Conservation (phyloP, 345 rosid species). For the Viola odorata region DNA sequence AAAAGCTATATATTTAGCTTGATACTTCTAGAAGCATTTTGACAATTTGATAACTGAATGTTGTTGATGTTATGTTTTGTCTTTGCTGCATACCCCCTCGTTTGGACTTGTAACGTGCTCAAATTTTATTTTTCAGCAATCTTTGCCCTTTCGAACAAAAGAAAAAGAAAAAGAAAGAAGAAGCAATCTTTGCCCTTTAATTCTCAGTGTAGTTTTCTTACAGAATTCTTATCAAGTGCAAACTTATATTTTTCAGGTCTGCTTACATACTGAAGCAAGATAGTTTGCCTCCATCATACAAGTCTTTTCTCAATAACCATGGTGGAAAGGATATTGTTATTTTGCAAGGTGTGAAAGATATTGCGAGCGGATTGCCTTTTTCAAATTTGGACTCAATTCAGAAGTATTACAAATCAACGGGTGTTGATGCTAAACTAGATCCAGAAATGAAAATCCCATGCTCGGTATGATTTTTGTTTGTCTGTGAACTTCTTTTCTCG, state of each 20-base stretch:
- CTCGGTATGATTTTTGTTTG: conserved; percentile 38
- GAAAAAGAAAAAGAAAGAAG: too few species aligned
- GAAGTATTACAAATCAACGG: conserved; percentile 58
- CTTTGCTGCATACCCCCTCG: too few species aligned
- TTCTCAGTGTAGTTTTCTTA: too few species aligned
- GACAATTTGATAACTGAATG: too few species aligned
- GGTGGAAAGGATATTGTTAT: conserved; percentile 71
- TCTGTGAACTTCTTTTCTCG: too few species aligned
- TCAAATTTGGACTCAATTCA: conserved; percentile 60
- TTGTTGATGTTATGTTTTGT: too few species aligned
- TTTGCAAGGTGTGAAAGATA: conserved; percentile 72
- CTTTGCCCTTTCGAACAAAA: too few species aligned
- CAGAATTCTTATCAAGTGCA: conserved; percentile 5
- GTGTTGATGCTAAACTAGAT: conserved; percentile 70
- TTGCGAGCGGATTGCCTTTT: conserved; percentile 59
- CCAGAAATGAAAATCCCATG: conserved; percentile 83
- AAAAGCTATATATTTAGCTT: too few species aligned
- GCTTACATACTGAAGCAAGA: conserved; percentile 87
- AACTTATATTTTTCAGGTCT: conserved; percentile 46
- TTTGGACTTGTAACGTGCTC: too few species aligned
- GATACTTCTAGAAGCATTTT: too few species aligned
- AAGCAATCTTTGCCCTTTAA: too few species aligned
- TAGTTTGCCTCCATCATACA: conserved; percentile 84
- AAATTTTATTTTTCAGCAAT: too few species aligned
- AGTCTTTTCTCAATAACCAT: conserved; percentile 82